Evolutionary conservation across 2,329 filamentous ascomycete species (phyloP).

Genomic region (Fusarium neocosmosporiellum): DNA sequence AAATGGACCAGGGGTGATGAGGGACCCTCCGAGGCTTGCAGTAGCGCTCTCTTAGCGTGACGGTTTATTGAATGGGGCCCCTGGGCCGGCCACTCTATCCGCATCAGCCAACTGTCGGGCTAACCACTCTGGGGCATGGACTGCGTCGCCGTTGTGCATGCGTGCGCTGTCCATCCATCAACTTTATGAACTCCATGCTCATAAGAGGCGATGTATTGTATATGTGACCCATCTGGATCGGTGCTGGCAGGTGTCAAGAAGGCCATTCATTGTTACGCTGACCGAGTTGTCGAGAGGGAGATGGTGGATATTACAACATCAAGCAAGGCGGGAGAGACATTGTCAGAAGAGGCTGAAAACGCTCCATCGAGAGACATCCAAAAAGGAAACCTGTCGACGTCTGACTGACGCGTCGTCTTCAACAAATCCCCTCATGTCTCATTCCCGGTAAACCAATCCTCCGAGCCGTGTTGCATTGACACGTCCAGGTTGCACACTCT

Average conservation of each 20-base stretch:
- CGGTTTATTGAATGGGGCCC: slow-evolving; percentile 44
- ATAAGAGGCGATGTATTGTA: neutral
- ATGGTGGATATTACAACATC: neutral
- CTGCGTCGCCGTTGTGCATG: neutral
- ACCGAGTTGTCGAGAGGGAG: neutral
- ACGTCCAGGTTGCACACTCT: slow-evolving; percentile 8
- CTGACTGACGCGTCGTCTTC: slow-evolving; percentile 16
- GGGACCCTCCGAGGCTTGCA: slow-evolving; percentile 36
- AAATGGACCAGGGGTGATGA: slow-evolving; percentile 28
- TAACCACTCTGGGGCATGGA: neutral
- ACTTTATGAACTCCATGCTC: neutral
- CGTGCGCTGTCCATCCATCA: neutral
- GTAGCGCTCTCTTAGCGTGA: slow-evolving; percentile 37
- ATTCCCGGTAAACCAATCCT: slow-evolving; percentile 14
- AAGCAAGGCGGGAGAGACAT: neutral
- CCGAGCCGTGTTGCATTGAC: slow-evolving; percentile 15
- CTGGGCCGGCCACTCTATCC: slow-evolving; percentile 4
- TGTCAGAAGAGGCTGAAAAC: neutral
- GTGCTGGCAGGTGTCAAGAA: neutral
- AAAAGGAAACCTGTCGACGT: neutral
- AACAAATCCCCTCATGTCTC: slow-evolving; percentile 20
- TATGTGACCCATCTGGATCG: neutral
- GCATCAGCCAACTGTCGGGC: slow-evolving; percentile 11
- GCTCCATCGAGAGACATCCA: neutral
- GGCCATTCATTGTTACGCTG: neutral